A percentile compares a stretch with the other conserved stretches of the same genome.
phyloP scores from a whole-genome alignment of 129 eudicot genomes.

The Erigeron canadensis region DNA sequence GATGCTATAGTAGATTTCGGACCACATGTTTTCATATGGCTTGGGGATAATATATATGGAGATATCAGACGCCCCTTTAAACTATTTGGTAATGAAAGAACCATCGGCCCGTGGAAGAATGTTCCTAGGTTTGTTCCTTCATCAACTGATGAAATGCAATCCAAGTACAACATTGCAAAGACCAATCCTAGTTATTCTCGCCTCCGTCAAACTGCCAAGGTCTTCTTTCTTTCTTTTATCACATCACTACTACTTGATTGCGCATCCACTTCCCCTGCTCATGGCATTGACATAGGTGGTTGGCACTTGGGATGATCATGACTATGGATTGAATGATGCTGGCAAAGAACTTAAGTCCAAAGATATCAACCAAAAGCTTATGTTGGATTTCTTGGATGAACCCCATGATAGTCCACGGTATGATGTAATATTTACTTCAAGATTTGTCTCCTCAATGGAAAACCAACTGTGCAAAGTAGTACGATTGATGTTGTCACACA shows the following conservation, averaged over 20 bases:
- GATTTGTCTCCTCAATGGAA: background rate
- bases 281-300: slow-evolving; percentile 39
- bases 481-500: no score
- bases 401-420: slow-evolving; percentile 66
- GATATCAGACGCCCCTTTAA: slow-evolving; percentile 52
- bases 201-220: slow-evolving; percentile 46
- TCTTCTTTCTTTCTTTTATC: background rate
- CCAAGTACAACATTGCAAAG: slow-evolving; percentile 45
- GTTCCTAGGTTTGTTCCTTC: slow-evolving; percentile 57
- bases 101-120: slow-evolving; percentile 77
- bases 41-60: slow-evolving; percentile 75
- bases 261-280: background rate
- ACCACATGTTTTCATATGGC: slow-evolving; percentile 65
- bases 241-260: background rate
- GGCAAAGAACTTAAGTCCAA: slow-evolving; percentile 59
- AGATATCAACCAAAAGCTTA: slow-evolving; percentile 54
- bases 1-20: slow-evolving; percentile 45
- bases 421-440: background rate
- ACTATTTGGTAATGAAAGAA: slow-evolving; percentile 58
- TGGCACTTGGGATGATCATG: slow-evolving; percentile 89
- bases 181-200: slow-evolving; percentile 46
- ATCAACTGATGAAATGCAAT: slow-evolving; percentile 48
- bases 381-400: slow-evolving; percentile 70
- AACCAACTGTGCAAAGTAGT: background rate
- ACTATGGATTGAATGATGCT: slow-evolving; percentile 69